Conservation (phyloP, 805 yeast species). For the Metschnikowia santaceciliae region DNA sequence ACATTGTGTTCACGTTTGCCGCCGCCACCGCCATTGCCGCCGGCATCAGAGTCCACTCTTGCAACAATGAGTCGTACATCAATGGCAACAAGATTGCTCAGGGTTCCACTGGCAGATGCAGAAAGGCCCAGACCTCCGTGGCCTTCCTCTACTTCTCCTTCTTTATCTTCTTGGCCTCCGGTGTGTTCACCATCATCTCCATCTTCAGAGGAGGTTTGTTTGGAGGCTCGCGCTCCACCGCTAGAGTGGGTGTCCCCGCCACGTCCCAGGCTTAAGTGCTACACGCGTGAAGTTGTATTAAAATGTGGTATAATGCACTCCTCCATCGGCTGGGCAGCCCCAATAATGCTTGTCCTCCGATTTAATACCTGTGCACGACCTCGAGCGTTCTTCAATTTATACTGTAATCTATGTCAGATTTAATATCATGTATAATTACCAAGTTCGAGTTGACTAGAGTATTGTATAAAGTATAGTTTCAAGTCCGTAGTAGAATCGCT, state of each 20-base stretch:
- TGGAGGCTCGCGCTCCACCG: slow-evolving; percentile 37
- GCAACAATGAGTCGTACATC: slow-evolving; percentile 68
- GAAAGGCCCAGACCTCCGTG: slow-evolving; percentile 84
- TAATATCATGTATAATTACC: too few relatives aligned
- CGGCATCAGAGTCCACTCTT: slow-evolving; percentile 81
- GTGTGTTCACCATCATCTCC: slow-evolving; percentile 55
- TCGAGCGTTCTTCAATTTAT: not conserved
- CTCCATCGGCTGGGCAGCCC: not conserved
- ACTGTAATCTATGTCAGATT: not conserved
- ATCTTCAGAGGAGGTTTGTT: slow-evolving; percentile 51
- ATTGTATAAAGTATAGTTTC: too few relatives aligned
- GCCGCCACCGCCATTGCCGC: slow-evolving; percentile 95
- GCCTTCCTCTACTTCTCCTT: slow-evolving; percentile 85
- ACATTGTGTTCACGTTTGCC: slow-evolving; percentile 87
- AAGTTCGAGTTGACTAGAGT: too few relatives aligned
- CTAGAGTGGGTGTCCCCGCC: slow-evolving; percentile 85
- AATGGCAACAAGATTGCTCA: slow-evolving; percentile 64
- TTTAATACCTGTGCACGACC: slow-evolving; percentile 2
- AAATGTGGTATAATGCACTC: not conserved
- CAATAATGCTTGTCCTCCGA: not conserved
- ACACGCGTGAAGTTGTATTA: not conserved
- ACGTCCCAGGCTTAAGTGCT: slow-evolving; percentile 73
- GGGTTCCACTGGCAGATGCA: slow-evolving; percentile 82
- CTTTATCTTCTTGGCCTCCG: slow-evolving; percentile 66
- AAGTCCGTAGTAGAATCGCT: too few relatives aligned